phyloP scores from a whole-genome alignment of 2,329 filamentous ascomycete genomes.

The Harringtonia lauricola region DNA sequence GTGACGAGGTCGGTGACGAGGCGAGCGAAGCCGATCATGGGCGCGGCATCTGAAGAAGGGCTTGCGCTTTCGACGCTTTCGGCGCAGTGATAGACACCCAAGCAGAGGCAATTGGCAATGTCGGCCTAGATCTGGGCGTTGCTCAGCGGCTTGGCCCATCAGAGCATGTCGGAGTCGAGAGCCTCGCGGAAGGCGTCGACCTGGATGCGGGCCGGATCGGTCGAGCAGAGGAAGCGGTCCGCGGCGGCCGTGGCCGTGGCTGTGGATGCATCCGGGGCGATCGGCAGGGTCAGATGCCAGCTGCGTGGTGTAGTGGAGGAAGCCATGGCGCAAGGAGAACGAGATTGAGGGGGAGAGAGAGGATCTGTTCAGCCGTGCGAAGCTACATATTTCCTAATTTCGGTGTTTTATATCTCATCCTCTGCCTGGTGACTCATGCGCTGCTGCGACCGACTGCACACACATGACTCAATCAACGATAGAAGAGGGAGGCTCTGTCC shows the following conservation, averaged over 20 bases:
- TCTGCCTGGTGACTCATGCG: too few relatives aligned
- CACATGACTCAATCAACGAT: too few relatives aligned
- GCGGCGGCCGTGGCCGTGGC: neutral
- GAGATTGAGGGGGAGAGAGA: too few relatives aligned
- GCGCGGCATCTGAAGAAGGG: constrained; percentile 1
- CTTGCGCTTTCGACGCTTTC: neutral
- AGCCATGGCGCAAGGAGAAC: neutral
- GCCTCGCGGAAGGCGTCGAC: constrained; percentile 41
- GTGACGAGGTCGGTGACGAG: constrained; percentile 61
- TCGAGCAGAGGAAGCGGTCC: constrained; percentile 49
- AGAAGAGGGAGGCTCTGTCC: too few relatives aligned
- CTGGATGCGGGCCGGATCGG: constrained; percentile 44
- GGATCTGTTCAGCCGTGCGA: too few relatives aligned
- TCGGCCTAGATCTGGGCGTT: constrained; percentile 34
- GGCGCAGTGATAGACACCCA: constrained; percentile 39
- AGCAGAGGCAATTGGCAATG: constrained; percentile 46
- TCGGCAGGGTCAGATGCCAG: neutral
- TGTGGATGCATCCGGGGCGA: neutral
- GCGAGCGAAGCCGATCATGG: constrained; percentile 44
- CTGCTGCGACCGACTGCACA: too few relatives aligned
- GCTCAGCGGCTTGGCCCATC: constrained; percentile 44
- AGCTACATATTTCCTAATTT: too few relatives aligned
- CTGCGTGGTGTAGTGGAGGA: neutral
- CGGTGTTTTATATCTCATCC: too few relatives aligned
- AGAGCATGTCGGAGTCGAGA: constrained; percentile 32